Conservation (phyloP, 371 early-diverging fungal genomes). For the Zychaea mexicana region DNA sequence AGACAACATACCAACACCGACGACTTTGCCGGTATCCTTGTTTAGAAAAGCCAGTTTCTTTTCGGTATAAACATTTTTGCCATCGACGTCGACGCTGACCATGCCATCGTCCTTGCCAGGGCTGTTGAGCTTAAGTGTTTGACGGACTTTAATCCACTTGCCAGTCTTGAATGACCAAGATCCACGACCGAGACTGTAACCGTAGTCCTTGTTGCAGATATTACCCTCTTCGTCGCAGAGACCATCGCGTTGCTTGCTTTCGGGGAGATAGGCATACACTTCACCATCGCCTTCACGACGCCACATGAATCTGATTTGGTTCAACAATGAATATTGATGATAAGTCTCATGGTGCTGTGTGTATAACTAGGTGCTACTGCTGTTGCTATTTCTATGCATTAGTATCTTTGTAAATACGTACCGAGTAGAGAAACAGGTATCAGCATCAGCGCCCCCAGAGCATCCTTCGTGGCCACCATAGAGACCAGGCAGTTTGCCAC, state of each 20-base stretch:
- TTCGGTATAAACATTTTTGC: slow-evolving; percentile 28
- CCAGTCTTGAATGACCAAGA: slow-evolving; percentile 54
- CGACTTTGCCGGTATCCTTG: slow-evolving; percentile 19
- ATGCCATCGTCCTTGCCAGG: slow-evolving; percentile 50
- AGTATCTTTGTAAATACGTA: too few relatives aligned
- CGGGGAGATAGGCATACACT: slow-evolving; percentile 64
- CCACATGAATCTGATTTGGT: slow-evolving; percentile 63
- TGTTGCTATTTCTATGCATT: too few relatives aligned
- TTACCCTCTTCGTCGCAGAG: slow-evolving; percentile 47
- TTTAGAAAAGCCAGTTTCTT: slow-evolving; percentile 26
- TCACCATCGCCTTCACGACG: slow-evolving; percentile 60
- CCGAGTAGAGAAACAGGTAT: slow-evolving; percentile 62
- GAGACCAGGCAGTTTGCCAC: slow-evolving; percentile 61
- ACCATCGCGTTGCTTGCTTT: slow-evolving; percentile 37
- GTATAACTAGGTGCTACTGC: too few relatives aligned
- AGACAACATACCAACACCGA: slow-evolving; percentile 13
- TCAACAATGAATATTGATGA: too few relatives aligned
- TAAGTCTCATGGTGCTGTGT: neutral
- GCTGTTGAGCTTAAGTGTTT: slow-evolving; percentile 60
- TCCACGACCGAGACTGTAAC: slow-evolving; percentile 67
- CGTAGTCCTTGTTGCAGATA: slow-evolving; percentile 62
- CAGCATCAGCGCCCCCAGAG: slow-evolving; percentile 58
- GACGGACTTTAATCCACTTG: slow-evolving; percentile 57
- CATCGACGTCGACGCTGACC: slow-evolving; percentile 43
- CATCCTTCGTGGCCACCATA: slow-evolving; percentile 57